Base-by-base conservation (phyloP, 805 yeast species). In the Kazachstania kunashirensis region DNA sequence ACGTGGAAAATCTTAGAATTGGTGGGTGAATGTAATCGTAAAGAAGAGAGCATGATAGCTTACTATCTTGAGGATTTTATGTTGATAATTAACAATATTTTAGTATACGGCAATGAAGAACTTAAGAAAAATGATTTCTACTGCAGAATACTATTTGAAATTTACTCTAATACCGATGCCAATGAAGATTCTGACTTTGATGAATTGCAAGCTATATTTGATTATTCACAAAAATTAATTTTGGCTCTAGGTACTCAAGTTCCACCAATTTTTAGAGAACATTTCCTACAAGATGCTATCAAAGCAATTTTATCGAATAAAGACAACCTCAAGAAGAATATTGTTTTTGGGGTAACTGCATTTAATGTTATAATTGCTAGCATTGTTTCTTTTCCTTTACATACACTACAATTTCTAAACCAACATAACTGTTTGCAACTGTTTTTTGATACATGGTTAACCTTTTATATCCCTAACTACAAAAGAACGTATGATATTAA, bases 401-500 rank as follows among this genome's bases (percentile, higher is more conserved):
- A 60, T 9, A 68, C 89, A 0, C 51, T 88, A 38, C 55, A 61
- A 13, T 52, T 67, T 6, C 61, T 88, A 42, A 65, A 67, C 40
- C 65, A 68, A 33, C 51, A 57, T 12, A 59, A 66, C 13, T 63
- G 66, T 32, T 53, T 76, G 5, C 67, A 68, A 24, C 48, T 61
- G 11, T 73, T 84, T 48, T 73, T 88, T 49, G 64, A 68, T 15
- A 48, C 67, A 8, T 58, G 63, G 63, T 41, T 56, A 10, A 48
- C 51, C 3, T 37, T 33, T 28, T 49, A 50, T 27, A 61, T 76
- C 27, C 71, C 77, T 4, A 61, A 64, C 19, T 68, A 80, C 47
- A 68, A 69, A 16, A 66, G 94, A 41, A 94, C 84, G 2, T 83
- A 71, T 50, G 97, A 89, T 59, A 67, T 84, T 55, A 88, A 86